These are phyloP conservation scores for Colletotrichum melonis DNA, from an alignment of 2,329 filamentous ascomycete genomes.

Conservation along the genomic window DNA sequence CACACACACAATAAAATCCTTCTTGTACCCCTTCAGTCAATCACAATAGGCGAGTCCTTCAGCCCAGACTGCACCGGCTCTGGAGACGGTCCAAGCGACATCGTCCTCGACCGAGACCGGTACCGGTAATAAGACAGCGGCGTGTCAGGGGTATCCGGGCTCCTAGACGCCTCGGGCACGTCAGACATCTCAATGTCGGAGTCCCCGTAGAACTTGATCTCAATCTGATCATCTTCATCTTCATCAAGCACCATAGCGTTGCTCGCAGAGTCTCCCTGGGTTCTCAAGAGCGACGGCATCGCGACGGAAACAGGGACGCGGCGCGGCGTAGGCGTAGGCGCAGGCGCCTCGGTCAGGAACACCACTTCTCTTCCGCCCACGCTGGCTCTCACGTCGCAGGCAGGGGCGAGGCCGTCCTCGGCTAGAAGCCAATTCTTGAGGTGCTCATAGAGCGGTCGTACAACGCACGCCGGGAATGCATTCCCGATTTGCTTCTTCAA, in stretches of 20 bases:
- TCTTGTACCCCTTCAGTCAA: neutral
- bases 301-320: neutral
- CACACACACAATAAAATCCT: neutral
- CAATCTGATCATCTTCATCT: constrained; percentile 5
- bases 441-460: constrained; percentile 61
- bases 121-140: neutral
- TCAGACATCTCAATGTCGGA: constrained; percentile 21
- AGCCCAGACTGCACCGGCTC: neutral
- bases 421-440: constrained; percentile 57
- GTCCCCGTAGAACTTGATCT: constrained; percentile 23
- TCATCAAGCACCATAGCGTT: constrained; percentile 4
- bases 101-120: constrained; percentile 1
- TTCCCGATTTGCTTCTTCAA: constrained; percentile 80
- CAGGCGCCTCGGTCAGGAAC: constrained; percentile 15
- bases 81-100: neutral
- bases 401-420: constrained; percentile 48
- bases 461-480: constrained; percentile 75
- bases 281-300: neutral
- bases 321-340: neutral
- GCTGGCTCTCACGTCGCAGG: neutral
- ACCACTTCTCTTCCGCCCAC: constrained; percentile 18
- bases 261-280: neutral
- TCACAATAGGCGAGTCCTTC: neutral
- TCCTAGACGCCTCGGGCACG: neutral
- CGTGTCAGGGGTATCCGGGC: neutral